Conservation (phyloP, 805 yeast genomes). For the Ogataea saltuana region DNA sequence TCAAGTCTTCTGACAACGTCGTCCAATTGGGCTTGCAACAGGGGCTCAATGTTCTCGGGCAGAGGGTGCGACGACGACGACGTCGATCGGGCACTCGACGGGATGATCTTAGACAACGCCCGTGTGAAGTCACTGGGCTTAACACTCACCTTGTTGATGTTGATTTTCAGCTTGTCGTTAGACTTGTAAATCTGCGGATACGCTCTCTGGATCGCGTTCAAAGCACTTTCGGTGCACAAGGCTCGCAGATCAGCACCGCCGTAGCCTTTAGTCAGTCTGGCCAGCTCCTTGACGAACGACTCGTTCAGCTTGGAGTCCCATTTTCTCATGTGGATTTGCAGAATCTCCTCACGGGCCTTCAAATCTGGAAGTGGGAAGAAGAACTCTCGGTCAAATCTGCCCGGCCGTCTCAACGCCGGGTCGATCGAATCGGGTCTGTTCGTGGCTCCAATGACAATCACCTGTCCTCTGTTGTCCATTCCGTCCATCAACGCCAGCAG, state of each 20-base stretch:
- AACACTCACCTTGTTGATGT: conserved; percentile 71
- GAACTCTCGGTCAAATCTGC: conserved; percentile 95
- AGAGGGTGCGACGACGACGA: conserved; percentile 70
- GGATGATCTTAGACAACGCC: conserved; percentile 84
- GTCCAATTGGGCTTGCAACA: conserved; percentile 54
- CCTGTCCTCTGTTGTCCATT: conserved; percentile 98
- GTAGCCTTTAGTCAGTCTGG: conserved; percentile 86
- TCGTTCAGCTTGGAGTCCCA: conserved; percentile 78
- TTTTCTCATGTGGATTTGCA: conserved; percentile 81
- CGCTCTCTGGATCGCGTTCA: conserved; percentile 84
- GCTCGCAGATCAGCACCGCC: conserved; percentile 98
- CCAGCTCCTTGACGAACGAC: conserved; percentile 62
- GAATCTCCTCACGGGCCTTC: conserved; percentile 73
- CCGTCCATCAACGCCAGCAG: conserved; percentile 97
- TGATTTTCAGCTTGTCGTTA: conserved; percentile 68
- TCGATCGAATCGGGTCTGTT: conserved; percentile 98
- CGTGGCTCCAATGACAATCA: conserved; percentile 96
- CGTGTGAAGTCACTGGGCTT: conserved; percentile 80
- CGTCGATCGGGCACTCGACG: conserved; percentile 87
- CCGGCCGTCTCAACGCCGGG: conserved; percentile 96
- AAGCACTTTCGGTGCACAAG: conserved; percentile 92
- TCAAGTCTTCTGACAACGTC: conserved; percentile 50
- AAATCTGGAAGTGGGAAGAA: conserved; percentile 91
- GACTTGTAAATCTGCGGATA: conserved; percentile 91
- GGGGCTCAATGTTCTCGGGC: conserved; percentile 68